Evolutionary conservation across 2,329 filamentous ascomycete genomes (phyloP).

Genomic region (Aspergillus amoenus): DNA sequence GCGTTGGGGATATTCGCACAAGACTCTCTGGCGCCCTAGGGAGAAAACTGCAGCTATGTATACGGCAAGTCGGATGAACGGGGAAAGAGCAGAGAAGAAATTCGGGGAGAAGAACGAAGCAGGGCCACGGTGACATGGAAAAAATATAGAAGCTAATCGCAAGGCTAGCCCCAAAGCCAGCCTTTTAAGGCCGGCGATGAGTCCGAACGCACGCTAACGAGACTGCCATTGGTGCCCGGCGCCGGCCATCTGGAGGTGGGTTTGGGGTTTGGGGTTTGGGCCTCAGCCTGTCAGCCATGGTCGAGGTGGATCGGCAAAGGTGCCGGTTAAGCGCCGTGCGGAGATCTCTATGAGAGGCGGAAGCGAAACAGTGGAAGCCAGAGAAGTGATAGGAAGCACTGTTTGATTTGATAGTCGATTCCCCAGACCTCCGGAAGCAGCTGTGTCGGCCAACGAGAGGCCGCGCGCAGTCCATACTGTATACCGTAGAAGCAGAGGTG

Average conservation of each 20-base stretch:
- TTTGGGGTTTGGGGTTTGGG: neutral
- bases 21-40: neutral
- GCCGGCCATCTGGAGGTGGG: neutral
- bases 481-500: too few species aligned
- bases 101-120: neutral
- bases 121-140: neutral
- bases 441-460: too few species aligned
- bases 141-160: constrained; percentile 5
- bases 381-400: too few species aligned
- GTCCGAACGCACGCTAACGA: constrained; percentile 1
- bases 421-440: too few species aligned
- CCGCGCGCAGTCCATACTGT: too few species aligned
- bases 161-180: constrained; percentile 9
- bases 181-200: constrained; percentile 12
- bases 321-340: neutral
- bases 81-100: neutral
- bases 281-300: neutral
- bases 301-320: neutral
- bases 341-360: neutral
- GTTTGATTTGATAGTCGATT: too few species aligned
- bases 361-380: neutral
- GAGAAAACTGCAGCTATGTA: neutral
- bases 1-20: neutral
- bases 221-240: neutral
- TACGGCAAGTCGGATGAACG: neutral